Evolutionary conservation across 2,329 filamentous ascomycete species (phyloP).

Genomic region (Penicillium sp.): DNA sequence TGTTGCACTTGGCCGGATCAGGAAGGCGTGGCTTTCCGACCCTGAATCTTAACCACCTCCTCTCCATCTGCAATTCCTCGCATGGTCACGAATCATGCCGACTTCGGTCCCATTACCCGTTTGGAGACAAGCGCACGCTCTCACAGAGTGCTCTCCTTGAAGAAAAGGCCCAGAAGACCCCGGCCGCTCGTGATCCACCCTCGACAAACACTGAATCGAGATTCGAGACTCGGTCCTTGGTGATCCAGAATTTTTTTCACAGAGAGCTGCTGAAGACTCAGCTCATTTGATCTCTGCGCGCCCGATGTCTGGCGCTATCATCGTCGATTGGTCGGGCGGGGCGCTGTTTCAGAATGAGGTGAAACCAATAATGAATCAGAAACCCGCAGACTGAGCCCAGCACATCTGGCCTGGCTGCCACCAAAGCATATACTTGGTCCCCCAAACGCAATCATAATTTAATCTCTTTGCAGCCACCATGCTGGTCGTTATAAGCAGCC

Average conservation of each 20-base stretch:
- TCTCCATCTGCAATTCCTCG: not conserved
- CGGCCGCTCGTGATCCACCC: not conserved
- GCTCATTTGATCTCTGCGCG: not conserved
- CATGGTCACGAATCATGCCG: not conserved
- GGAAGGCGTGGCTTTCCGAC: not conserved
- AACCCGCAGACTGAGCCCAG: not conserved
- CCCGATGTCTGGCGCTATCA: not conserved
- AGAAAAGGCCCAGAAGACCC: not conserved
- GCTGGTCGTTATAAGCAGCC: conserved; percentile 33
- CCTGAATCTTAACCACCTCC: not conserved
- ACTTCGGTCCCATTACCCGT: not conserved
- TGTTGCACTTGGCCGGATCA: conserved; percentile 10
- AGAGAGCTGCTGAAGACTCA: conserved; percentile 2
- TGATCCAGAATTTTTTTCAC: not conserved
- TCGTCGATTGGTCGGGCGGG: conserved; percentile 19
- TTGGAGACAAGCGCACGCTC: not conserved
- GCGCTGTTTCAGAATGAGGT: conserved; percentile 17
- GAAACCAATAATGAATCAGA: conserved; percentile 19
- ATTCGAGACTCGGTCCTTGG: not conserved
- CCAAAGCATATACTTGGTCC: conserved; percentile 20
- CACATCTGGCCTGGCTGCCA: not conserved
- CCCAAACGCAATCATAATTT: conserved; percentile 24
- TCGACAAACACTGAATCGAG: not conserved
- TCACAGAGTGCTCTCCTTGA: not conserved
- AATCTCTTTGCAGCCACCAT: conserved; percentile 26